Conservation (phyloP, 2,329 filamentous ascomycete genomes). For the Sclerotinia nivalis region DNA sequence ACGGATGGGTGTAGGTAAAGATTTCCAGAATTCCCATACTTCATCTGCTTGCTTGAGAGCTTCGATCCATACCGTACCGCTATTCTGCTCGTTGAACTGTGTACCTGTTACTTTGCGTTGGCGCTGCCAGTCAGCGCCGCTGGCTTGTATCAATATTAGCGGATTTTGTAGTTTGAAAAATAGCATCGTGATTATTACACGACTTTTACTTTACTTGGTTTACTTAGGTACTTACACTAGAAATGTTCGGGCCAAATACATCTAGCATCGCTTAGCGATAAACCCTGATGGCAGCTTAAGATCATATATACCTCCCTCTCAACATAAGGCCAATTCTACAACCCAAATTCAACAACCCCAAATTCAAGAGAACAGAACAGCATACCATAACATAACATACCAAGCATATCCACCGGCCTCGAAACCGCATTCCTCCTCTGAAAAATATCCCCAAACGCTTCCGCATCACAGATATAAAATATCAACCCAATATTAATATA, state of each 20-base stretch:
- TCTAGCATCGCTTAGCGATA: too few species aligned
- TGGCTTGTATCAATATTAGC: not conserved
- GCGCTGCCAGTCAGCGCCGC: slow-evolving; percentile 14
- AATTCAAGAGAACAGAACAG: too few species aligned
- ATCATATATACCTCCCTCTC: too few species aligned
- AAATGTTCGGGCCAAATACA: too few species aligned
- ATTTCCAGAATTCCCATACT: slow-evolving; percentile 4
- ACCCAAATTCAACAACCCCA: too few species aligned
- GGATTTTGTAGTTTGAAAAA: too few species aligned
- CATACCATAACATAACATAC: not conserved
- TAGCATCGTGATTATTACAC: too few species aligned
- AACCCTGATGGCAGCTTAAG: too few species aligned
- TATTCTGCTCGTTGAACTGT: slow-evolving; percentile 7
- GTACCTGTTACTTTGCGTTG: not conserved
- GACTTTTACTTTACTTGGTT: too few species aligned
- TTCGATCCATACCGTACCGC: not conserved
- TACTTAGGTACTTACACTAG: too few species aligned
- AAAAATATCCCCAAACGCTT: slow-evolving; percentile 4
- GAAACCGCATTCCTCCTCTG: not conserved
- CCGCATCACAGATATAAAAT: slow-evolving; percentile 1
- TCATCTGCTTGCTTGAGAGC: not conserved
- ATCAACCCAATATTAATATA: too few species aligned
- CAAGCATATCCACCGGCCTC: not conserved
- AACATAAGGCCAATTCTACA: not conserved
- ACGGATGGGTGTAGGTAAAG: not conserved